Conservation (phyloP, 805 yeast species). For the Lachancea kluyveri region DNA sequence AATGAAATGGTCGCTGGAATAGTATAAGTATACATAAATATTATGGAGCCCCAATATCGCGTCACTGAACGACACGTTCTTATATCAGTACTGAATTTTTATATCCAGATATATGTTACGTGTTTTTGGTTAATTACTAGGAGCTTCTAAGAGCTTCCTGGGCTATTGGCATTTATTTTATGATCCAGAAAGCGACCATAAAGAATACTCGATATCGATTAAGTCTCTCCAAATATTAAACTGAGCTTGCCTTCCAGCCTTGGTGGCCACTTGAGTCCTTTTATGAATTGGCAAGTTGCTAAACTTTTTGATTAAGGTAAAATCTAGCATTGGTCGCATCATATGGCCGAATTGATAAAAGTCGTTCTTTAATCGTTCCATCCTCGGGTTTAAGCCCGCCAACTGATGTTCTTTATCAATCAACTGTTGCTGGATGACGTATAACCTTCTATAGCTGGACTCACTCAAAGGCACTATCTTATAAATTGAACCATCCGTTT, state of each 20-base stretch:
- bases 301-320: constrained; percentile 48
- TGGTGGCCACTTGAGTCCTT: constrained; percentile 46
- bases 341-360: constrained; percentile 32
- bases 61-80: too few relatives aligned
- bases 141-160: too few relatives aligned
- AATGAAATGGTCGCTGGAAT: too few relatives aligned
- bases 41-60: too few relatives aligned
- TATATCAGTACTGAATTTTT: too few relatives aligned
- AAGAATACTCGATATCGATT: constrained; percentile 45
- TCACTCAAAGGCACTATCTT: constrained; percentile 72
- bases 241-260: constrained; percentile 51
- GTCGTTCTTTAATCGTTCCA: constrained; percentile 45
- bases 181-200: constrained; percentile 17
- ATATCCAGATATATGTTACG: too few relatives aligned
- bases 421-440: constrained; percentile 81
- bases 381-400: constrained; percentile 77
- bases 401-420: constrained; percentile 66
- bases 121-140: too few relatives aligned
- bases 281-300: constrained; percentile 51
- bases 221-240: constrained; percentile 66
- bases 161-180: neutral
- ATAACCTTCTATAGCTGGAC: constrained; percentile 68
- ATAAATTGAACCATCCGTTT: constrained; percentile 73
- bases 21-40: too few relatives aligned
- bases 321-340: constrained; percentile 61